Conservation (phyloP, 2,329 filamentous ascomycete genomes). For the Apiospora rasikravindrae region DNA sequence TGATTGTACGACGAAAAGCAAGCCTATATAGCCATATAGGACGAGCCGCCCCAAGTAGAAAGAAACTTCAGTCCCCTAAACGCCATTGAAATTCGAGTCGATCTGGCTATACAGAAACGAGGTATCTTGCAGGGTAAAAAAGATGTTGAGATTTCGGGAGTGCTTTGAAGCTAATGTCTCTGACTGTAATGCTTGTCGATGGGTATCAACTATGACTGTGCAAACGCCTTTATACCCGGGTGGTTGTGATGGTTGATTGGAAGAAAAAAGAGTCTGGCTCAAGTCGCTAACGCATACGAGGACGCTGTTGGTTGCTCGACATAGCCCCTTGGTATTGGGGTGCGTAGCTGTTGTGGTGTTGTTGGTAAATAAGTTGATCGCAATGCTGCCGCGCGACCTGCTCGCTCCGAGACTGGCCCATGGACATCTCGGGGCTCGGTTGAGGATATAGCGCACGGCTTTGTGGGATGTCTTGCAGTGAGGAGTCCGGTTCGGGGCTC, state of each 20-base stretch:
- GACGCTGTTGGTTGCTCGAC: not conserved
- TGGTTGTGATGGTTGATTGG: not conserved
- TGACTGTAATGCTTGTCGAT: not conserved
- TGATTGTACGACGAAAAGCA: not conserved
- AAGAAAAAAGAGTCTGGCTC: not conserved
- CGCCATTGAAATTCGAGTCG: not conserved
- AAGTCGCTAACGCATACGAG: constrained; percentile 10
- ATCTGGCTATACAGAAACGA: not conserved
- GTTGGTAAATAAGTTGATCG: not conserved
- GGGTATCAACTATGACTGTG: not conserved
- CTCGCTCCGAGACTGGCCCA: constrained; percentile 1
- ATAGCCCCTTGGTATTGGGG: not conserved
- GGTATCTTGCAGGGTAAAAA: not conserved
- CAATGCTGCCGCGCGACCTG: constrained; percentile 3
- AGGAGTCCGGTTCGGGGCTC: not conserved
- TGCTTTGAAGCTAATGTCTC: not conserved
- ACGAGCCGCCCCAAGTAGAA: not conserved
- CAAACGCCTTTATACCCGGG: not conserved
- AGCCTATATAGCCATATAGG: not conserved
- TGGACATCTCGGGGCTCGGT: not conserved
- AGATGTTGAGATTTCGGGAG: not conserved
- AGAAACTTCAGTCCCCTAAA: not conserved
- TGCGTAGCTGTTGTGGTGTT: not conserved
- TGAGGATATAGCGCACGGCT: not conserved
- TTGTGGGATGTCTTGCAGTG: constrained; percentile 3